phyloP scores from a whole-genome alignment of 2,329 filamentous ascomycete genomes.

The Sclerotiophoma versabilis region DNA sequence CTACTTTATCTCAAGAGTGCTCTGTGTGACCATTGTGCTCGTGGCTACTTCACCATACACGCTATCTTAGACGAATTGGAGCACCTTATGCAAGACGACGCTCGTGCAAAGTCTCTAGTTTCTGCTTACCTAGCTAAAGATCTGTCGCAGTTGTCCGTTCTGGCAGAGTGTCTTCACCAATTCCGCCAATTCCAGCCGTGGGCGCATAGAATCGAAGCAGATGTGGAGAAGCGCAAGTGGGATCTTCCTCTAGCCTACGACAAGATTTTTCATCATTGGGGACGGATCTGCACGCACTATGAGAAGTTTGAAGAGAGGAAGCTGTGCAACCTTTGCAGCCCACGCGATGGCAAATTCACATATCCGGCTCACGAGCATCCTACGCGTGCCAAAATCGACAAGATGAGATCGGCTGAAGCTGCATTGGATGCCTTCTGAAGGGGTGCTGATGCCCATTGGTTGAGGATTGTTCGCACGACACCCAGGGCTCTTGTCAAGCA shows the following conservation, averaged over 20 bases:
- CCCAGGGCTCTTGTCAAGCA: background rate
- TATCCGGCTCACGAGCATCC: constrained; percentile 59
- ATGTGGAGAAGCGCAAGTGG: background rate
- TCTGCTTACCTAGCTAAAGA: constrained; percentile 37
- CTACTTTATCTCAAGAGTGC: too few species aligned
- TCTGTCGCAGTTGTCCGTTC: constrained; percentile 57
- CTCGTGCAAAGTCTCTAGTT: background rate
- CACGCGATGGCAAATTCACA: constrained; percentile 19
- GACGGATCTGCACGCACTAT: background rate
- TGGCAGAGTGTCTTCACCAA: constrained; percentile 55
- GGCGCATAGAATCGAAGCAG: constrained; percentile 51
- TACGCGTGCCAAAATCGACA: constrained; percentile 50
- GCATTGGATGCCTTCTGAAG: constrained; percentile 59
- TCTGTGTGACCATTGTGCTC: too few species aligned
- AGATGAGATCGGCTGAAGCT: constrained; percentile 53
- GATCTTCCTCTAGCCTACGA: background rate
- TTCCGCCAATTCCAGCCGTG: constrained; percentile 58
- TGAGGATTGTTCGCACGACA: background rate
- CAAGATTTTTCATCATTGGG: background rate
- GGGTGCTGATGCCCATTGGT: constrained; percentile 28
- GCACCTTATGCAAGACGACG: background rate
- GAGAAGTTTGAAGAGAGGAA: background rate
- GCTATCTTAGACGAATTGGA: constrained; percentile 5
- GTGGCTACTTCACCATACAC: background rate
- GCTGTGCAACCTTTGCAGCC: background rate